Evolutionary conservation across 2,329 filamentous ascomycete genomes (phyloP), one percentile per base, ranked within the genome.

Genomic region (Colletotrichum shisoi): DNA sequence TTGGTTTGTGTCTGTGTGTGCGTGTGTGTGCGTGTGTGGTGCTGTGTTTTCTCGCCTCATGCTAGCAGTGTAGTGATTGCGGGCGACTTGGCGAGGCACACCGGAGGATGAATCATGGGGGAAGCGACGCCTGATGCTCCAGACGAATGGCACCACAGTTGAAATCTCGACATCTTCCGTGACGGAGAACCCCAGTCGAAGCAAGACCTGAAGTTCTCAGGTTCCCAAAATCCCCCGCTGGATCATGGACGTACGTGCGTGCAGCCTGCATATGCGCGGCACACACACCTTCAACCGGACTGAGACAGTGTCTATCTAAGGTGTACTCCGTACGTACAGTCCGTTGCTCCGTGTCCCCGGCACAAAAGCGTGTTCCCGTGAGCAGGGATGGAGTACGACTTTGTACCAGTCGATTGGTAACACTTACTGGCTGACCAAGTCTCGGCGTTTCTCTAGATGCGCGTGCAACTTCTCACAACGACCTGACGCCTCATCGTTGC

Each of bases 381-480:
- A 57, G 42, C 42, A 12, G n/a, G 46, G 8, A 34, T n/a, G 13
- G 6, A 17, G 13, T 37, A 31, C 7, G 27, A 8, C 27, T 31
- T 31, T 31, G 7, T 31, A 57, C 15, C 56, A 45, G 31, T 39
- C n/a, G 13, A 3, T 24, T 17, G 27, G 8, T 17, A 40, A 37
- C 42, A 39, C 21, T 40, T n/a, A 24, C 21, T 40, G 11, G 46
- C 46, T 49, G 17, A 21, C 42, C 19, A 5, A 19, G 24, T 39
- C 6, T 27, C 5, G 24, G 13, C 4, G 31, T 15, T 12, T 24
- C n/a, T 40, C 17, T 34, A 53, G 17, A 54, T 40, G 49, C 57
- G 42, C 24, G 45, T 21, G 37, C 45, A 54, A 44, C 19, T 59
- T 37, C 11, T 31, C 34, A 59, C 31, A 45, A 63, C 62, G 19